Base-by-base conservation (phyloP, 1,284 basidiomycete genomes). In the Heliocybe sulcata region DNA sequence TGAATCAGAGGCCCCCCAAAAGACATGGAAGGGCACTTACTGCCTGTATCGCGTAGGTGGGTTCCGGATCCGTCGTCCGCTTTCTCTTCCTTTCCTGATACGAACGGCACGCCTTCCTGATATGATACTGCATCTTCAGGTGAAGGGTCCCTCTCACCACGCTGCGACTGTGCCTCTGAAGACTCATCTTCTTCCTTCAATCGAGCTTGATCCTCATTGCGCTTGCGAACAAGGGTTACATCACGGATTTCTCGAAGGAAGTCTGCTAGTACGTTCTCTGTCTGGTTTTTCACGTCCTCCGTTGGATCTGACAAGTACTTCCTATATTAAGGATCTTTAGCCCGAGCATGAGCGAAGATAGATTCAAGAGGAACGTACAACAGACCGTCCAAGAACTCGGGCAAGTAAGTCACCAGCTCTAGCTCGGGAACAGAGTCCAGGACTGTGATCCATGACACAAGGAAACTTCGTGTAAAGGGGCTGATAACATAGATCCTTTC, bases 371-470 rank as follows among this genome's bases (percentile, higher is more conserved):
- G 55, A n/a, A 80, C 90, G 75, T 60, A 94, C 92, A 98, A 67
- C 45, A 99, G 79, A 2, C 94, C 95, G 61, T 98, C 94, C 42
- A 99, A 72, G 68, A 99, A 97, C 63, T 96, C 87, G 0, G 97
- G 96, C 16, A 99, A 81, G 71, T 92, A 97, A 27, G 90, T 87
- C 52, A 99, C 90, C 22, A 99, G 80, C 68, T 99, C 95, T 52
- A 99, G 77, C 66, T 99, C 95, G 1, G 97, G 97, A 1, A 99
- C 92, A 3, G 94, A 97, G 66, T 98, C 94, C 38, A 99, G 81
- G 1, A 98, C 92, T 50, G 85, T 92, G 59, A 99, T 91, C 97
- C 97, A 99, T 9, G 92, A 91, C 45, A 98, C 92, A 27, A 99
- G 81, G 68, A 96, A 99, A 69, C 92, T 98, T 60, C 97, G 78